A percentile compares a stretch with the other conserved stretches of the same genome.
Evolutionary conservation across 768 basidiomycete species (phyloP).

Genomic region (Leccinum subgranulosum): DNA sequence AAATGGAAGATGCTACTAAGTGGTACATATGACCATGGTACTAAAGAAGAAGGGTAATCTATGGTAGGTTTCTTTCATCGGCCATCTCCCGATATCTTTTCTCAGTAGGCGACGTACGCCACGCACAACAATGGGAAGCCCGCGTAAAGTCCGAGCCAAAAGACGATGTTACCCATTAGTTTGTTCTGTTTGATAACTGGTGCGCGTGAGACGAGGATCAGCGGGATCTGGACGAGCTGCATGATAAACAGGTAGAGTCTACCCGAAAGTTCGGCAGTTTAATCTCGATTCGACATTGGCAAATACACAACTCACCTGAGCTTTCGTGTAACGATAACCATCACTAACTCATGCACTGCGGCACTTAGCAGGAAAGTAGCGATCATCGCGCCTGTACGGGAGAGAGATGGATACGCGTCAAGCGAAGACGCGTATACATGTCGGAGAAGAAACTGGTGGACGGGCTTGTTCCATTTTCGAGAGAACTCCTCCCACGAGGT

Average conservation of each 20-base stretch:
- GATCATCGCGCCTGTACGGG: constrained; percentile 81
- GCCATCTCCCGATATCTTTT: neutral
- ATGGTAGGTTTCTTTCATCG: constrained; percentile 2
- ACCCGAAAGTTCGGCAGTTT: neutral
- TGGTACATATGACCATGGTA: neutral
- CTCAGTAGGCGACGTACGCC: constrained; percentile 57
- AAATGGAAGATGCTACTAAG: neutral
- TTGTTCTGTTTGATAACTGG: constrained; percentile 79
- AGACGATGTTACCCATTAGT: constrained; percentile 78
- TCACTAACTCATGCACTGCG: constrained; percentile 89
- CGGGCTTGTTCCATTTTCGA: constrained; percentile 98
- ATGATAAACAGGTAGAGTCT: constrained; percentile 86
- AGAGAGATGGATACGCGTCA: constrained; percentile 62
- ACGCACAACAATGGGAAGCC: constrained; percentile 95
- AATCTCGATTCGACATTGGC: neutral
- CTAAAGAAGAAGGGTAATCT: neutral
- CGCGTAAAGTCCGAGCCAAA: constrained; percentile 90
- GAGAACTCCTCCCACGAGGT: constrained; percentile 97
- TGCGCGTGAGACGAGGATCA: constrained; percentile 78
- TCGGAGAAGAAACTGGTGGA: constrained; percentile 87
- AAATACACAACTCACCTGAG: constrained; percentile 52
- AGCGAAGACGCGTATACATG: constrained; percentile 95
- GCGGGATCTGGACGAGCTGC: constrained; percentile 86
- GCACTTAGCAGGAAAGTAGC: constrained; percentile 92
- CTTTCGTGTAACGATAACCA: constrained; percentile 94